phyloP scores from a whole-genome alignment of 2,329 filamentous ascomycete species.

The Xylaria polymorpha region DNA sequence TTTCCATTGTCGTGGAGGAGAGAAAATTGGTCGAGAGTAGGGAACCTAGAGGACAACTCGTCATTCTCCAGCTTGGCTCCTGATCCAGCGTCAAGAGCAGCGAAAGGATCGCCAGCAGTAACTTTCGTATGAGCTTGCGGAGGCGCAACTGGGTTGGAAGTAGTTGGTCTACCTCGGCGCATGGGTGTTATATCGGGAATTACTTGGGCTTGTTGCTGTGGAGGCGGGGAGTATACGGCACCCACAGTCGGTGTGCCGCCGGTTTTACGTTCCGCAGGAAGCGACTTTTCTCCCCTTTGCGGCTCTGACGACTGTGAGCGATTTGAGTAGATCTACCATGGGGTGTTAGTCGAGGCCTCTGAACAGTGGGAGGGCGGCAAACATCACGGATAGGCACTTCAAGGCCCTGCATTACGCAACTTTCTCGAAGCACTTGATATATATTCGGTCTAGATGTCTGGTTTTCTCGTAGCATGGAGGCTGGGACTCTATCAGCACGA shows the following conservation, averaged over 20 bases:
- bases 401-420: conserved; percentile 87
- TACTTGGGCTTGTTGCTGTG: conserved; percentile 71
- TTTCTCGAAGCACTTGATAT: conserved; percentile 89
- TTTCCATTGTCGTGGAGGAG: conserved; percentile 84
- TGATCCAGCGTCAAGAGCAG: conserved; percentile 80
- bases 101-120: conserved; percentile 84
- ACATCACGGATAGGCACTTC: conserved; percentile 91
- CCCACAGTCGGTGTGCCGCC: conserved; percentile 74
- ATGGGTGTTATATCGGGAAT: conserved; percentile 94
- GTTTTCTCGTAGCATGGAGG: conserved; percentile 89
- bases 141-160: conserved; percentile 52
- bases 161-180: conserved; percentile 82
- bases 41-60: conserved; percentile 86
- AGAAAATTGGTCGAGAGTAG: conserved; percentile 92
- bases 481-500: conserved; percentile 51
- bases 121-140: conserved; percentile 74
- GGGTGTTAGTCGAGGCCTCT: conserved; percentile 35
- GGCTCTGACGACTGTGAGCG: conserved; percentile 74
- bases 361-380: conserved; percentile 52
- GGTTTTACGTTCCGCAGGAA: conserved; percentile 62
- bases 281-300: conserved; percentile 62
- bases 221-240: conserved; percentile 81
- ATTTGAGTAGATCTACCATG: conserved; percentile 75
- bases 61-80: conserved; percentile 68
- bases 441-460: conserved; percentile 86